Evolutionary conservation across 768 basidiomycete genomes (phyloP).

Genomic region (Leccinum ochraceum): DNA sequence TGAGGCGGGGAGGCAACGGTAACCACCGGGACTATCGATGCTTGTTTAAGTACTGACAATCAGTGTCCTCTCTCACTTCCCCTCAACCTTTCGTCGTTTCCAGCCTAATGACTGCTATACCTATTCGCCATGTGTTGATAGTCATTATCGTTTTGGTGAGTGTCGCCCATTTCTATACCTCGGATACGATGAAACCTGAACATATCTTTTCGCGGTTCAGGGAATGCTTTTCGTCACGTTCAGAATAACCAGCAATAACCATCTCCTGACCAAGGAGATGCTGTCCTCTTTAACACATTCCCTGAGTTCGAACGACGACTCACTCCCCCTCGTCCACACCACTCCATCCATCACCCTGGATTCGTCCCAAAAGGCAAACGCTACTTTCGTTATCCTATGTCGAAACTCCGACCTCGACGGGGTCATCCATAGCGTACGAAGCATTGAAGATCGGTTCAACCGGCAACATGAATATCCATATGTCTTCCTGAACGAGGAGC

Average conservation of each 20-base stretch:
- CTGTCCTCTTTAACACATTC: constrained; percentile 2
- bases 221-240: constrained; percentile 18
- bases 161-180: background rate
- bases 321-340: background rate
- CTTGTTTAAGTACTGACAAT: background rate
- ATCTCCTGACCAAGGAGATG: background rate
- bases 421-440: constrained; percentile 49
- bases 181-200: background rate
- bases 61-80: background rate
- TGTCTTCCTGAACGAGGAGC: constrained; percentile 65
- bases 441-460: constrained; percentile 64
- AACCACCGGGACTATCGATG: background rate
- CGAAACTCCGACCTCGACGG: constrained; percentile 49
- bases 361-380: constrained; percentile 45
- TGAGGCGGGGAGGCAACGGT: background rate
- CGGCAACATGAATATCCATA: constrained; percentile 56
- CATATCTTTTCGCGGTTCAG: constrained; percentile 2
- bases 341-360: background rate
- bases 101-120: constrained; percentile 18
- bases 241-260: background rate
- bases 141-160: constrained; percentile 24
- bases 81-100: background rate
- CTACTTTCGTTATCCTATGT: constrained; percentile 59
- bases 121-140: constrained; percentile 21
- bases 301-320: background rate